Conservation (phyloP, 306 rosid species). For the Rosa lucieae region DNA sequence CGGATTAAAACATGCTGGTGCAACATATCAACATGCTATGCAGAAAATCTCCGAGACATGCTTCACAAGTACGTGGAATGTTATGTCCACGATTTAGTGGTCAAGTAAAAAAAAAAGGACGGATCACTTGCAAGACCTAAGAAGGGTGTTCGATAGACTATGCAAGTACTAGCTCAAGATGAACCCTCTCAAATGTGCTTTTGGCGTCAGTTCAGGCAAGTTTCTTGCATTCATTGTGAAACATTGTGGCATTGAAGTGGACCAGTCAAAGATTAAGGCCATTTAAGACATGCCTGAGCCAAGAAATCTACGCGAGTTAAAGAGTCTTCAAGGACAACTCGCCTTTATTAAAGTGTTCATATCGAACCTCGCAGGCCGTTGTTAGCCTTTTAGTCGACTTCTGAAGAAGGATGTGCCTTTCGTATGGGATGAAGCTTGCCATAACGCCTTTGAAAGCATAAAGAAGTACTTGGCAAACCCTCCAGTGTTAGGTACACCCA, state of each 20-base stretch:
- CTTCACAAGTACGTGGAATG: neutral
- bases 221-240: neutral
- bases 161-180: neutral
- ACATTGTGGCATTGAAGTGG: neutral
- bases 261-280: neutral
- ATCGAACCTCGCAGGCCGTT: too few relatives aligned
- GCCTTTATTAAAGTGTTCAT: neutral
- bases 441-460: too few relatives aligned
- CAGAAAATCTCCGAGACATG: neutral
- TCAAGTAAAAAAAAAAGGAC: neutral
- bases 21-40: neutral
- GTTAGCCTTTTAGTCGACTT: too few relatives aligned
- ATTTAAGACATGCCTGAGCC: neutral
- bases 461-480: too few relatives aligned
- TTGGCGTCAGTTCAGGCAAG: neutral
- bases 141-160: neutral
- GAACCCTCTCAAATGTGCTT: constrained; percentile 4
- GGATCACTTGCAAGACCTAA: neutral
- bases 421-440: too few relatives aligned
- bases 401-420: too few relatives aligned
- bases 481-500: too few relatives aligned
- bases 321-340: neutral
- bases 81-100: neutral
- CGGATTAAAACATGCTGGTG: neutral
- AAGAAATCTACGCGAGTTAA: neutral